Evolutionary conservation across 495 filamentous ascomycete genomes (phyloP), one percentile per base, ranked within the genome.

Genomic region (Patellaria atrata): DNA sequence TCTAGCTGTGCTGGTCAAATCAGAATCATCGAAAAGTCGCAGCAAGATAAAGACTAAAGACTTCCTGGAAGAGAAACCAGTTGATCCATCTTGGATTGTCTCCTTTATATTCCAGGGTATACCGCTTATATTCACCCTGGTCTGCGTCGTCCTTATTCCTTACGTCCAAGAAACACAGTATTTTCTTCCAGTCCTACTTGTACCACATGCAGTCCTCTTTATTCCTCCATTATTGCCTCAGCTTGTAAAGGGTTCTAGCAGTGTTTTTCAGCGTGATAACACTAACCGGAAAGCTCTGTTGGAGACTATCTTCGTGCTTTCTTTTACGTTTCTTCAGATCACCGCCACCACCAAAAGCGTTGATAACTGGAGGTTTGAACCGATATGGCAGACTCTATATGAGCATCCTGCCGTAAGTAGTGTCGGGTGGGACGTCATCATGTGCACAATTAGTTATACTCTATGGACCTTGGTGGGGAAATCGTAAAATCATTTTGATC

Each of bases 391-490:
- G 17, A 41, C 40, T 3, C 30, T 56, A 3, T 41, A 37, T 16
- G 42, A 47, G 41, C 53, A 56, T 33, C 44, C 53, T 0, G 51
- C 53, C 9, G 51, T 57, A 16, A 52, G 38, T 17, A 40, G 47
- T 27, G 45, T 57, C 0, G 53, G 42, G 8, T 50, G 36, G 20
- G 53, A 57, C 31, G 40, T 49, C 9, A 33, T 57, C 11, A 32
- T 52, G 10, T 44, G 41, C 32, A 38, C 35, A 31, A 24, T 51
- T n/a, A 51, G 40, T 15, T 48, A 37, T 40, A 14, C 15, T 15
- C 6, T 18, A 5, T 48, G 45, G 45, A 44, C 22, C 37, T 19
- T 11, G 13, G 27, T 37, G n/a, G n/a, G n/a, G n/a, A n/a, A n/a
- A n/a, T n/a, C n/a, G n/a, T n/a, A n/a, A n/a, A n/a, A n/a, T n/a